Evolutionary conservation across 2,329 filamentous ascomycete species (phyloP).

Genomic region (Tolypocladium capitatum): DNA sequence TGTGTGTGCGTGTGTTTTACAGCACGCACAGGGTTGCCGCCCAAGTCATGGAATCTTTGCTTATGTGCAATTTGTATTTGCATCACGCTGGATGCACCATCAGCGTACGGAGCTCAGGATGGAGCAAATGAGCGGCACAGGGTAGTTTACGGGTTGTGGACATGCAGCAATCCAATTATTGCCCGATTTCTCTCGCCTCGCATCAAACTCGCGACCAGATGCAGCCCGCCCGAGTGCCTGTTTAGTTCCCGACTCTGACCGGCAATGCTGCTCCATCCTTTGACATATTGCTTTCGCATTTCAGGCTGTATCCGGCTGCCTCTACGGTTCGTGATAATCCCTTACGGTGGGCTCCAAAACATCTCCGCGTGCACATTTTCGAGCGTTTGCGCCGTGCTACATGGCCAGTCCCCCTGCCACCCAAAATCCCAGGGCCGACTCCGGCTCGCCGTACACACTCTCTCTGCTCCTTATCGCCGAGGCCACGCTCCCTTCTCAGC

Average conservation of each 20-base stretch:
- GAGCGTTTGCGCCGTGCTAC: not conserved
- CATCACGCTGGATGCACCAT: not conserved
- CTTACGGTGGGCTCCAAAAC: not conserved
- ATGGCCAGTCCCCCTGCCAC: not conserved
- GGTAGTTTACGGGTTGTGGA: not conserved
- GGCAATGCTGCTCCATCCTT: not conserved
- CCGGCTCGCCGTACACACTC: not conserved
- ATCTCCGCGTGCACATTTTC: not conserved
- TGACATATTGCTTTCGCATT: not conserved
- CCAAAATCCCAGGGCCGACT: not conserved
- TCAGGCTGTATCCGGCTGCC: not conserved
- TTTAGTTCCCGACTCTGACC: not conserved
- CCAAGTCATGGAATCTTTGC: not conserved
- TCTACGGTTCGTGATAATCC: not conserved
- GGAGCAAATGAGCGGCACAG: not conserved
- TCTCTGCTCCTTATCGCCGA: not conserved
- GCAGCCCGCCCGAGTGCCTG: too few species aligned
- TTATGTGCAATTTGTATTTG: not conserved
- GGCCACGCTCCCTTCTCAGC: not conserved
- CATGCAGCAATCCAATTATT: not conserved
- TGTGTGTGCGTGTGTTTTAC: not conserved
- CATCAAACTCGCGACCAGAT: not conserved
- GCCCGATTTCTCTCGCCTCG: not conserved
- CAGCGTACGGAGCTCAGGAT: not conserved
- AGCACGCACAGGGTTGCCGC: not conserved